Evolutionary conservation across 345 rosid species (phyloP).

Genomic region (Hibiscus syriacus): DNA sequence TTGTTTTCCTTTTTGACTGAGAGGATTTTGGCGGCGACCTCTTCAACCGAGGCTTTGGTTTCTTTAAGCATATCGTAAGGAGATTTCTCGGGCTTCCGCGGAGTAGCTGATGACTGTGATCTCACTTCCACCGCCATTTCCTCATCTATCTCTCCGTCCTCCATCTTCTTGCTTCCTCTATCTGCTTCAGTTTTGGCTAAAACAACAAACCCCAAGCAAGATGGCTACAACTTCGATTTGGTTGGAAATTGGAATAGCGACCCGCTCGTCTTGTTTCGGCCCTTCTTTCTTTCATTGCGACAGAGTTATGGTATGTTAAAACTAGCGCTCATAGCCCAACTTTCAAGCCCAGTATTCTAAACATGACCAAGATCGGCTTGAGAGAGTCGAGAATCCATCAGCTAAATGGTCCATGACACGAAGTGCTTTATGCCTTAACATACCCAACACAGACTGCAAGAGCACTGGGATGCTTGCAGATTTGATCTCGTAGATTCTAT

Average conservation of each 20-base stretch:
- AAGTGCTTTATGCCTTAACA: no score
- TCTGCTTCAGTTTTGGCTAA: conserved; percentile 7
- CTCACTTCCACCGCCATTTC: conserved; percentile 44
- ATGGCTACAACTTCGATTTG: neutral
- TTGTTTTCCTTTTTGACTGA: conserved; percentile 45
- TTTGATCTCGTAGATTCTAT: no score
- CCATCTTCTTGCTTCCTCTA: conserved; percentile 35
- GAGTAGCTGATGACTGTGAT: conserved; percentile 11
- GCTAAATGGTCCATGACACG: no score
- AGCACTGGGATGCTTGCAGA: no score
- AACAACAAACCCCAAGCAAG: neutral
- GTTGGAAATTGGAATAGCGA: neutral
- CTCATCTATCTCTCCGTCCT: conserved; percentile 92
- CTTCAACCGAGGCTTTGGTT: conserved; percentile 69
- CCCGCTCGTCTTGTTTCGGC: neutral
- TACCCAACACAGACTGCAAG: no score
- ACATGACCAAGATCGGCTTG: no score
- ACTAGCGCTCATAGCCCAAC: neutral
- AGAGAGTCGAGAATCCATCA: no score
- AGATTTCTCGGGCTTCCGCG: conserved; percentile 34
- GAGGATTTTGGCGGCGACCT: conserved; percentile 57
- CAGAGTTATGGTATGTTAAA: neutral
- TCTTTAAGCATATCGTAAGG: conserved; percentile 59
- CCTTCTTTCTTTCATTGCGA: neutral
- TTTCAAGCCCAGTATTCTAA: no score